A percentile compares a stretch with the other conserved stretches of the same genome.
These are phyloP conservation scores for Boletus bicolor DNA, from an alignment of 768 basidiomycete species.

Conservation along the genomic window DNA sequence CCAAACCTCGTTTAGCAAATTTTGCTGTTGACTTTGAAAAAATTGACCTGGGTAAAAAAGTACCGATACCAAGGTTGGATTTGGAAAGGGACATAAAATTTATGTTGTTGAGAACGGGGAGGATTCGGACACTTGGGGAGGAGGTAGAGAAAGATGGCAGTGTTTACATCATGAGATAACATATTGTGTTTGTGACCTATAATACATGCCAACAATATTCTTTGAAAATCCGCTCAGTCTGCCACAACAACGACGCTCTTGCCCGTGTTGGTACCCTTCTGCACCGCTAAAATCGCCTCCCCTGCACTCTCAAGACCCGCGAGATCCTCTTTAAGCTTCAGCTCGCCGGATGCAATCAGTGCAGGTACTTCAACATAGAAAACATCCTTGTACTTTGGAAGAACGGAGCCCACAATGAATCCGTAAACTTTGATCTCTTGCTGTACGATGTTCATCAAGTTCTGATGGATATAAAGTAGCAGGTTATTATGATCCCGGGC, in stretches of 20 bases:
- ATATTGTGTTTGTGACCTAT: background rate
- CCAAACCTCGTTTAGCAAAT: slow-evolving; percentile 22
- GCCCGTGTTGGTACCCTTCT: slow-evolving; percentile 34
- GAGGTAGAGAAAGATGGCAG: slow-evolving; percentile 21
- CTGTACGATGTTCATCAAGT: slow-evolving; percentile 36
- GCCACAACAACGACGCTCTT: slow-evolving; percentile 22
- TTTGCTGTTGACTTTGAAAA: slow-evolving; percentile 16
- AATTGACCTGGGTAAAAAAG: slow-evolving; percentile 4
- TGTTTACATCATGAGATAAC: slow-evolving; percentile 15
- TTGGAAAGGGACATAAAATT: slow-evolving; percentile 4
- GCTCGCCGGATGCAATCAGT: slow-evolving; percentile 42
- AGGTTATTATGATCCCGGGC: background rate
- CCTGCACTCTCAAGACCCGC: slow-evolving; percentile 42
- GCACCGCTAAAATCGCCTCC: slow-evolving; percentile 37
- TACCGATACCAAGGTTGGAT: slow-evolving; percentile 10
- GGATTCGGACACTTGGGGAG: slow-evolving; percentile 22
- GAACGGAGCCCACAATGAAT: slow-evolving; percentile 36
- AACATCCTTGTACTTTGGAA: slow-evolving; percentile 36
- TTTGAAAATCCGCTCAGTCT: background rate
- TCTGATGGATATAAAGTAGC: slow-evolving; percentile 23
- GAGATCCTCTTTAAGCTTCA: slow-evolving; percentile 48
- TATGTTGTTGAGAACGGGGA: slow-evolving; percentile 26
- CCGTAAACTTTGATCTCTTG: slow-evolving; percentile 43
- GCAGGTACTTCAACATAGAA: slow-evolving; percentile 44
- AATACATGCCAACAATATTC: background rate